Conservation (phyloP, 2,329 filamentous ascomycete genomes). For the Rhytidhysteron rufulum region DNA sequence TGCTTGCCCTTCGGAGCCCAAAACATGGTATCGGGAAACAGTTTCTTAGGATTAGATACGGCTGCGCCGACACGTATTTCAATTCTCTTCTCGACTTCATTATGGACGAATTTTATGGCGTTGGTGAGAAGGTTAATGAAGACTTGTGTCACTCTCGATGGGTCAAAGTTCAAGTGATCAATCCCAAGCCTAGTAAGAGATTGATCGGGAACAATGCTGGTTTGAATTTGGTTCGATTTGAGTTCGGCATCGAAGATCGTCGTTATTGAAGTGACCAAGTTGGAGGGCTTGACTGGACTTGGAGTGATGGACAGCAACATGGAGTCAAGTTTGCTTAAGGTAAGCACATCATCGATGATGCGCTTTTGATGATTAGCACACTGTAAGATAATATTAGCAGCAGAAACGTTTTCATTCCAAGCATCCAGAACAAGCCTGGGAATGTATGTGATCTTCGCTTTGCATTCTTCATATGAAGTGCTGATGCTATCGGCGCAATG, state of each 20-base stretch:
- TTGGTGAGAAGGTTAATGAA: conserved; percentile 32
- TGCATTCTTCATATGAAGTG: conserved; percentile 29
- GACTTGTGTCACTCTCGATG: conserved; percentile 39
- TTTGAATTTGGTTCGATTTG: conserved; percentile 27
- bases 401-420: conserved; percentile 27
- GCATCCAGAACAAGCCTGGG: conserved; percentile 20
- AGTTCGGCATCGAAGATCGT: conserved; percentile 38
- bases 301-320: conserved; percentile 42
- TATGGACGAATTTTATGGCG: conserved; percentile 40
- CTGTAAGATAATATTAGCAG: conserved; percentile 42
- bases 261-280: conserved; percentile 33
- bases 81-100: conserved; percentile 30
- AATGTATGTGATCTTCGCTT: conserved; percentile 16
- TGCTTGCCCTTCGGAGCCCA: conserved; percentile 24
- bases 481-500: conserved; percentile 44
- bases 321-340: conserved; percentile 44
- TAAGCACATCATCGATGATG: conserved; percentile 47
- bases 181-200: conserved; percentile 34
- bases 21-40: conserved; percentile 25
- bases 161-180: conserved; percentile 40
- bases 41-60: conserved; percentile 15
- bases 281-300: conserved; percentile 33
- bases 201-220: conserved; percentile 29
- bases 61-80: conserved; percentile 36
- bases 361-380: conserved; percentile 47